Evolutionary conservation across 345 rosid genomes (phyloP).

Genomic region (Citrus cavaleriei): DNA sequence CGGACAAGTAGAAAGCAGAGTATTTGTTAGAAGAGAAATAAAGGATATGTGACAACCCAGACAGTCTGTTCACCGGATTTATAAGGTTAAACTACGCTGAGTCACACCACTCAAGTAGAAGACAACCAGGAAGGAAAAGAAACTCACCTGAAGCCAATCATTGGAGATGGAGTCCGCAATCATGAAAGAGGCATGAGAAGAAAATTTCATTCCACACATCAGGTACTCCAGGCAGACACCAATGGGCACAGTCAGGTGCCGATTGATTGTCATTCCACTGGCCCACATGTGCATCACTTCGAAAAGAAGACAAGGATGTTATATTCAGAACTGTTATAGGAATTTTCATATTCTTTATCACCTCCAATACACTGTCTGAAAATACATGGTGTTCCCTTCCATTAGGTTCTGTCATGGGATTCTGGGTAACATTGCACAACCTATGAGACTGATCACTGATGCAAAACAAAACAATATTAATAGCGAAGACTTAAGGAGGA

Average conservation of each 20-base stretch:
- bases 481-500: not conserved
- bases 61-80: not conserved
- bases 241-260: conserved; percentile 85
- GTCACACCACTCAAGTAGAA: not conserved
- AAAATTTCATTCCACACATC: conserved; percentile 86
- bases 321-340: conserved; percentile 61
- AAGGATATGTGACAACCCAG: not conserved
- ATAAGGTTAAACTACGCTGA: not conserved
- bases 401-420: conserved; percentile 46
- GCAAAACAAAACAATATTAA: conserved; percentile 7
- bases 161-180: not conserved
- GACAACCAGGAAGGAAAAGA: not conserved
- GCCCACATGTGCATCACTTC: conserved; percentile 90
- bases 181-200: conserved; percentile 39
- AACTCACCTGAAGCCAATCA: conserved; percentile 18
- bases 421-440: conserved; percentile 62
- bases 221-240: conserved; percentile 94
- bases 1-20: not conserved
- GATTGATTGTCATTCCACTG: conserved; percentile 64
- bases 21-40: no score
- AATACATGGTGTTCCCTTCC: conserved; percentile 54
- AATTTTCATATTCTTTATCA: conserved; percentile 51
- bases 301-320: conserved; percentile 72
- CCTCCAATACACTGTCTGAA: conserved; percentile 50
- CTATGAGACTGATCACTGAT: conserved; percentile 49